Base-by-base conservation (phyloP, 2,329 filamentous ascomycete genomes). In the Cladosporium austrohemisphaericum region DNA sequence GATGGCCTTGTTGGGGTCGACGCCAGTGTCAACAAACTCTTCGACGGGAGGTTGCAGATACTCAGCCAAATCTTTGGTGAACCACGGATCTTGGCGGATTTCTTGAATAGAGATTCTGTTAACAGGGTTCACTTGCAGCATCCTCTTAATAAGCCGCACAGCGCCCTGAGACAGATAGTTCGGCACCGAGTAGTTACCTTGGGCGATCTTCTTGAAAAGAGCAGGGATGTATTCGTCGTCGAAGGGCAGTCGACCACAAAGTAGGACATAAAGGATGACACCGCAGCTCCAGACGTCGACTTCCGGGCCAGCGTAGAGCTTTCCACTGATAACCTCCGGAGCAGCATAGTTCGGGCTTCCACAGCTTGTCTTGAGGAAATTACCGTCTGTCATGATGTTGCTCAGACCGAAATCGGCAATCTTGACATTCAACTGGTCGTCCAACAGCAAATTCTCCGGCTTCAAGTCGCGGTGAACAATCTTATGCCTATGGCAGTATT, bases 301-400 rank as follows among this genome's bases (percentile, higher is more conserved):
- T 70, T 98, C 93, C 0, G 93, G 92, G 1, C 93, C 93, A 14
- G 93, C 93, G 65, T 98, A 98, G 48, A 97, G 77, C 76, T 97
- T 98, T 19, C 93, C 93, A 49, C 91, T 93, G 64, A 98, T 97
- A 53, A 98, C 93, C 68, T 98, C 93, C 5, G 93, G 93, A 1
- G 93, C 93, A 10, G 93, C 93, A 68, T 98, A 98, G 70, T 98
- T 98, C 33, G 93, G 93, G 65, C 92, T 97, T 46, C 93, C 93
- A 63, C 93, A 98, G 67, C 91, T 97, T 1, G 93, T 98, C 74
- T 96, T 97, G 62, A 98, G 80, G 66, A 98, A 98, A 68, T 98
- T 98, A 20, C 93, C 93, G 66, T 98, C 93, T 0, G 93, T 97
- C 93, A 98, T 98, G 72, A 98, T 98, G 67, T 98, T 98, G 75